phyloP scores from a whole-genome alignment of 148 eudicot genomes.

The Nepenthes mirabilis region DNA sequence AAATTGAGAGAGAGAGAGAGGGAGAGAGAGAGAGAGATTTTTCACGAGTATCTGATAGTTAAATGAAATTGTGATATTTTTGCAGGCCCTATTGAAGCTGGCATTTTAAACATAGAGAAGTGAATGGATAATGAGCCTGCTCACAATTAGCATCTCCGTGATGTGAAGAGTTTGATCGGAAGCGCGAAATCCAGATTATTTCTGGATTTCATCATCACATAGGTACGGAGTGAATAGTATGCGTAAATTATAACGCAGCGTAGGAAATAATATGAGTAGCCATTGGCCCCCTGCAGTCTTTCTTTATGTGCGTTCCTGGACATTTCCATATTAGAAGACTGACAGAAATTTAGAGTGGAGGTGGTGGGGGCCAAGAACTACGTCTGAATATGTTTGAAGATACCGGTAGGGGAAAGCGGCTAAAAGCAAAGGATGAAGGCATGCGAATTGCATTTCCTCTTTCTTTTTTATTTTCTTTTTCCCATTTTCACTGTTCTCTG shows the following conservation, averaged over 20 bases:
- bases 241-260: conserved; percentile 12
- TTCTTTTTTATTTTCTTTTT: too few species aligned
- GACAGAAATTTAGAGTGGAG: too few species aligned
- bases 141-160: not conserved
- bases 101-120: conserved; percentile 65
- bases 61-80: conserved; percentile 3
- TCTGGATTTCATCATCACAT: conserved; percentile 8
- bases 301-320: too few species aligned
- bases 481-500: too few species aligned
- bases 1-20: not conserved
- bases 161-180: conserved; percentile 10
- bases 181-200: conserved; percentile 14
- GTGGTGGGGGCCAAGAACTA: too few species aligned
- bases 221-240: conserved; percentile 14
- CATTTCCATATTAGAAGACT: too few species aligned
- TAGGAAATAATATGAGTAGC: conserved; percentile 14
- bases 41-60: not conserved
- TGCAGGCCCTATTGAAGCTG: conserved; percentile 55
- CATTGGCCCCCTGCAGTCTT: not conserved
- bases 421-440: too few species aligned
- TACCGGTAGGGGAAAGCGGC: too few species aligned
- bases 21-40: too few species aligned
- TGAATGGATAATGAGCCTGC: conserved; percentile 7
- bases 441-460: too few species aligned
- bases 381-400: too few species aligned